Evolutionary conservation across 768 basidiomycete species (phyloP).

Genomic region (Termitomyces sp.): DNA sequence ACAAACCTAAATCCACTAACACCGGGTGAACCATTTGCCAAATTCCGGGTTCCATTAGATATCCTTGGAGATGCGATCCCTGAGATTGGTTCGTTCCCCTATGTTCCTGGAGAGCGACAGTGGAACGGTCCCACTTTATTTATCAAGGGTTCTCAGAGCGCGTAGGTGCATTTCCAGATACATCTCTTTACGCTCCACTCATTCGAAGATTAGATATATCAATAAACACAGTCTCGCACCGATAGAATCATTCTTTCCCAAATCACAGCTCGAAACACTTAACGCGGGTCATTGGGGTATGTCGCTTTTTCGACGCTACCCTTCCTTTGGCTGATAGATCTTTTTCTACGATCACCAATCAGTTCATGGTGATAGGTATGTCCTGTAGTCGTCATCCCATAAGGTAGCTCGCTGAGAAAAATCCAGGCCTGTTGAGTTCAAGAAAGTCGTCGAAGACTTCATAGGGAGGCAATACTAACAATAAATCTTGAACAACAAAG

Average conservation of each 20-base stretch:
- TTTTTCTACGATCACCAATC: background rate
- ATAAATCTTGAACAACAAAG: background rate
- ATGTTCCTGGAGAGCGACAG: slow-evolving; percentile 40
- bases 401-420: background rate
- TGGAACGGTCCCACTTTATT: slow-evolving; percentile 59
- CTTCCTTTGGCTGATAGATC: background rate
- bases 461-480: slow-evolving; percentile 4
- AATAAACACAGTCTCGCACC: slow-evolving; percentile 61
- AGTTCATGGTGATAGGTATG: slow-evolving; percentile 71
- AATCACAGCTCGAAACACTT: slow-evolving; percentile 51
- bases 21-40: slow-evolving; percentile 25
- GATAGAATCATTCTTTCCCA: slow-evolving; percentile 65
- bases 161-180: slow-evolving; percentile 28
- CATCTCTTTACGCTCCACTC: background rate
- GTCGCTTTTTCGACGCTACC: slow-evolving; percentile 14
- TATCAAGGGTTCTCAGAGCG: slow-evolving; percentile 73
- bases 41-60: slow-evolving; percentile 67
- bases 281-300: slow-evolving; percentile 82
- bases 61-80: slow-evolving; percentile 53
- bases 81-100: slow-evolving; percentile 73
- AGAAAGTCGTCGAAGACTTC: slow-evolving; percentile 21
- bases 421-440: slow-evolving; percentile 42
- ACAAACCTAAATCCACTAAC: slow-evolving; percentile 57
- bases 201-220: slow-evolving; percentile 47
- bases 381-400: background rate